Percentiles rank a stretch among this genome's conserved stretches.
Evolutionary conservation across 2,329 filamentous ascomycete genomes (phyloP).

Genomic region (Sordariomycetes sp.): DNA sequence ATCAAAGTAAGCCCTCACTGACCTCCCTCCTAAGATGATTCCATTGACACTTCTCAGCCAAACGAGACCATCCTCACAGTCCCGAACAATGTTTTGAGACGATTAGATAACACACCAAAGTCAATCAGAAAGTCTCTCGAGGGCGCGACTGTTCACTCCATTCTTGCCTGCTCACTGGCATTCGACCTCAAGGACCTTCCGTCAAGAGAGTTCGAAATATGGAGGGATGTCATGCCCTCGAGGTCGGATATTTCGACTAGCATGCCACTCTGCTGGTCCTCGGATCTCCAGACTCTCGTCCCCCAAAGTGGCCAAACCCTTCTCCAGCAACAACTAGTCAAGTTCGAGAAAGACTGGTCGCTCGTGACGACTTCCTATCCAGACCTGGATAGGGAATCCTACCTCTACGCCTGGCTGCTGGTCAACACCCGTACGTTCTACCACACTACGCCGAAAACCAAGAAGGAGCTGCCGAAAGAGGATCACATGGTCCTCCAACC

Average conservation of each 20-base stretch:
- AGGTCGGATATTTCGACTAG: constrained; percentile 42
- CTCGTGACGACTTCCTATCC: constrained; percentile 19
- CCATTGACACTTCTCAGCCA: constrained; percentile 14
- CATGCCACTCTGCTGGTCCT: constrained; percentile 35
- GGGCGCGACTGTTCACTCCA: constrained; percentile 54
- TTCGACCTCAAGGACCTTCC: constrained; percentile 43
- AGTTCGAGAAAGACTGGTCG: constrained; percentile 30
- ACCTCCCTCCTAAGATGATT: neutral
- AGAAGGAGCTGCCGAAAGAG: constrained; percentile 22
- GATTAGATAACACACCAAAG: constrained; percentile 48
- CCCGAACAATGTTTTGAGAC: constrained; percentile 54
- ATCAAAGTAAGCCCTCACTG: constrained; percentile 50
- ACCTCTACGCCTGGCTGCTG: constrained; percentile 40
- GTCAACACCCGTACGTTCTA: constrained; percentile 50
- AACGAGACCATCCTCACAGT: constrained; percentile 54
- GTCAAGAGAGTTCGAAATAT: constrained; percentile 30
- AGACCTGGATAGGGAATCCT: constrained; percentile 21
- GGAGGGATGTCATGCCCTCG: constrained; percentile 61
- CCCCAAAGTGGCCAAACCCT: constrained; percentile 33
- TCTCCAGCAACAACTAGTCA: constrained; percentile 40
- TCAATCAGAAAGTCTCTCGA: constrained; percentile 42
- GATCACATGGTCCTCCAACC: constrained; percentile 58
- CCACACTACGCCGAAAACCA: constrained; percentile 29
- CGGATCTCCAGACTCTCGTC: constrained; percentile 33
- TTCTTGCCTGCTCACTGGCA: constrained; percentile 59